Base-by-base conservation (phyloP, 306 rosid species). In the Vigna reflexopilosa region DNA sequence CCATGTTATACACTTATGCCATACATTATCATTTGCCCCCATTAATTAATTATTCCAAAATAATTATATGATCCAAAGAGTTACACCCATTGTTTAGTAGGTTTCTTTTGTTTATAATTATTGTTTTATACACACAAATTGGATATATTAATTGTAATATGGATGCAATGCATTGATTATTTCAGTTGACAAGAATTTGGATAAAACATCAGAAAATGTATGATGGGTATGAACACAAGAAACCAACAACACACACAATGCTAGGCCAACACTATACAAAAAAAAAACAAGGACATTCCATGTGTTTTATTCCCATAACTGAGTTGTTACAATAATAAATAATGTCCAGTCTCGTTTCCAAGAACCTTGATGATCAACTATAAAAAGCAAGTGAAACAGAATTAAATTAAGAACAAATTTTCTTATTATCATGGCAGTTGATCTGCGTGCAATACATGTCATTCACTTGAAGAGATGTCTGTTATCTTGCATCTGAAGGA, bases 401-500 rank as follows among this genome's bases (percentile, higher is more conserved):
- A 63, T 16, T 13, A 67, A 20, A 42, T 67, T 24, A 67, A 45
- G 20, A 67, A 45, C 19, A 22, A 20, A 4, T 65, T 38, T 15
- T n/a, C 10, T 26, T 22, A 65, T 65, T 64, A 65, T 65, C 36
- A 19, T 17, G 50, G 1, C 45, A 16, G 2, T 59, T 59, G 17
- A 32, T 30, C 67, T 63, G 12, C 47, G 28, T 26, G 28, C 28
- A 26, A 26, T 26, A 26, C 45, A 15, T 63, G 26, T 62, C 38
- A 17, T 65, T 65, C 70, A 67, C 44, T 52, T 51, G 7, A 20
- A 22, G 4, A 48, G 6, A 13, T 30, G 56, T 57, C 49, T 61
- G 1, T 72, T 82, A 7, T 76, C 89, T 17, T 67, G 80, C n/a
- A 79, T 38, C 22, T 79, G 88, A 70, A 94, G 96, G 56, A 94